Evolutionary conservation across 495 filamentous ascomycete species (phyloP).

Genomic region (Tuber borchii): DNA sequence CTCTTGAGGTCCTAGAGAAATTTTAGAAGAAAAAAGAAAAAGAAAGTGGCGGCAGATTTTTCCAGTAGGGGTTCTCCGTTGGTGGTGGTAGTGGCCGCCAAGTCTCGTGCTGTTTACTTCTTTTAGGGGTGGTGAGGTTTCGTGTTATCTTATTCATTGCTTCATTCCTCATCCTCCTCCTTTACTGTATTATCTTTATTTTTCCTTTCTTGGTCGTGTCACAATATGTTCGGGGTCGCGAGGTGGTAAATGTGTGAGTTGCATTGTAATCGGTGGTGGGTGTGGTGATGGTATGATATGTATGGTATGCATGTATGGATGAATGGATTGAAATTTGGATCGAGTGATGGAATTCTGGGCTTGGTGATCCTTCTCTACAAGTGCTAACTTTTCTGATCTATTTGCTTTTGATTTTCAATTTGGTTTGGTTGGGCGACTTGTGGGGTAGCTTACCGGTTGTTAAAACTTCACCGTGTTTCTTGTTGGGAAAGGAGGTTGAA

Average conservation of each 20-base stretch:
- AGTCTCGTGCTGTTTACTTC: background rate
- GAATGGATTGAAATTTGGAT: background rate
- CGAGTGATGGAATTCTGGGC: background rate
- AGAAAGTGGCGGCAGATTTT: background rate
- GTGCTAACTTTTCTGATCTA: background rate
- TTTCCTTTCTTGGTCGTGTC: background rate
- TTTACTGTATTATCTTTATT: background rate
- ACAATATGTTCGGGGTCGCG: background rate
- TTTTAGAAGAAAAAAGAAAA: background rate
- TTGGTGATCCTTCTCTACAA: background rate
- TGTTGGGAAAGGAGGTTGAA: background rate
- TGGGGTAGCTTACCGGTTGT: background rate
- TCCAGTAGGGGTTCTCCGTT: background rate
- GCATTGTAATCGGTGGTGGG: background rate
- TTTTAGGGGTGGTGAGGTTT: background rate
- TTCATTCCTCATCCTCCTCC: background rate
- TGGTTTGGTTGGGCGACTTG: background rate
- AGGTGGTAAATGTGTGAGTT: background rate
- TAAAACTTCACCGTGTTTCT: background rate
- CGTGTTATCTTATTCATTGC: background rate
- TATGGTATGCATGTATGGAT: background rate
- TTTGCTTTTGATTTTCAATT: background rate
- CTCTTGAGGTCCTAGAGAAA: background rate
- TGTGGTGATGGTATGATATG: background rate
- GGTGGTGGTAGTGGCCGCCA: background rate